These are phyloP conservation scores for Tricholoma hemisulphureum DNA, from an alignment of 768 basidiomycete genomes.

Conservation along the genomic window DNA sequence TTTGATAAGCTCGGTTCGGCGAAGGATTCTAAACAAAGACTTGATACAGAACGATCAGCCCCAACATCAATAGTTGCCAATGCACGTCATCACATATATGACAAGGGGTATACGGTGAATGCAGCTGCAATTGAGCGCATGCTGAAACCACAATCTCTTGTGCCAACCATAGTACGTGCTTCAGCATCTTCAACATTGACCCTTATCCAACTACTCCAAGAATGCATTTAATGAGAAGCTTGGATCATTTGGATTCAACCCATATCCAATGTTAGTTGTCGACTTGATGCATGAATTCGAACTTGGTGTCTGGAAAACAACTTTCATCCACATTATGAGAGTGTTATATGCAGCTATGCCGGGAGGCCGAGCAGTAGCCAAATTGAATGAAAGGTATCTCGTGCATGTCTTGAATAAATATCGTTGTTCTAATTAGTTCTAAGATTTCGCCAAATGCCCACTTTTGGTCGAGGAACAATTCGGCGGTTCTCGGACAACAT, in stretches of 20 bases:
- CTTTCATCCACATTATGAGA: constrained; percentile 34
- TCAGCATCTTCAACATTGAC: no score
- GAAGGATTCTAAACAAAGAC: constrained; percentile 4
- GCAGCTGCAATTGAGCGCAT: constrained; percentile 6
- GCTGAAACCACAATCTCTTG: constrained; percentile 15
- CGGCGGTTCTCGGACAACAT: constrained; percentile 27
- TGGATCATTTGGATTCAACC: constrained; percentile 16
- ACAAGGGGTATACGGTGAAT: not conserved
- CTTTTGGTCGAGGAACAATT: constrained; percentile 25
- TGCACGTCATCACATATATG: not conserved
- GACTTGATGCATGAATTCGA: constrained; percentile 39
- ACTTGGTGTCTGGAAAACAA: constrained; percentile 35
- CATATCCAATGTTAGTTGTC: constrained; percentile 24
- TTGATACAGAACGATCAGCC: not conserved
- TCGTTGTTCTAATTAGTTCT: not conserved
- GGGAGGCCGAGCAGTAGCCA: not conserved
- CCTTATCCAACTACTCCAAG: no score
- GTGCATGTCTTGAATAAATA: not conserved
- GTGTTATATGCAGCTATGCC: no score
- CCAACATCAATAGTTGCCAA: not conserved
- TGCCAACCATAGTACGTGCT: no score
- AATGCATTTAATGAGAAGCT: constrained; percentile 28
- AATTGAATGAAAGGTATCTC: constrained; percentile 4
- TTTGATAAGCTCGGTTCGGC: constrained; percentile 25
- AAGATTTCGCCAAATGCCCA: constrained; percentile 19